phyloP scores from a whole-genome alignment of 2,329 filamentous ascomycete genomes.

The Colletotrichum camelliae region DNA sequence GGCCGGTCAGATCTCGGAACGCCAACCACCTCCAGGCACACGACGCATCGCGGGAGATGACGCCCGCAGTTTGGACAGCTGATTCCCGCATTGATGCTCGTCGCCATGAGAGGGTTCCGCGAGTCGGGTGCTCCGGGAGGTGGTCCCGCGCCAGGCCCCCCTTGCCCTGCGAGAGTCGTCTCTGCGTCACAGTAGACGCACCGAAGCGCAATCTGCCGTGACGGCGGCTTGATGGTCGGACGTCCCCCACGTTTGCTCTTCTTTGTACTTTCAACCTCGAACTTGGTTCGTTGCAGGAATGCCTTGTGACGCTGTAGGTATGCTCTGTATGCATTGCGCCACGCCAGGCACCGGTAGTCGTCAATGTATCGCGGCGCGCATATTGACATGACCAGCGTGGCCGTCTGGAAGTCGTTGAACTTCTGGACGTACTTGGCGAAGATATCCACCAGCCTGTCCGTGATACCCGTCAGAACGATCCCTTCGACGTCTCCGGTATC shows the following conservation, averaged over 20 bases:
- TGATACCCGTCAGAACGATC: slow-evolving; percentile 79
- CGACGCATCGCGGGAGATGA: slow-evolving; percentile 70
- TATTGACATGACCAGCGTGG: slow-evolving; percentile 75
- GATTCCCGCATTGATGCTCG: slow-evolving; percentile 64
- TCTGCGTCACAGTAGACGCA: slow-evolving; percentile 78
- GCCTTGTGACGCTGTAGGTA: slow-evolving; percentile 75
- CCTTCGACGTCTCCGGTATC: slow-evolving; percentile 76
- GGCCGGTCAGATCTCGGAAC: slow-evolving; percentile 65
- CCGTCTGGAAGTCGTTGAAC: slow-evolving; percentile 80
- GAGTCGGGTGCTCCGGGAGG: slow-evolving; percentile 29
- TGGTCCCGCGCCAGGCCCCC: slow-evolving; percentile 13
- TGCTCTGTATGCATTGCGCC: slow-evolving; percentile 74
- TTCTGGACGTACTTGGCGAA: slow-evolving; percentile 78
- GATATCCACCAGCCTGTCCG: slow-evolving; percentile 74
- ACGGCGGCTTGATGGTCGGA: slow-evolving; percentile 68
- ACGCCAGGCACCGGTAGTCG: slow-evolving; percentile 76
- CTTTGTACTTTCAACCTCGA: slow-evolving; percentile 78
- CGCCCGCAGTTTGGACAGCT: slow-evolving; percentile 71
- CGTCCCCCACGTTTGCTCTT: slow-evolving; percentile 69
- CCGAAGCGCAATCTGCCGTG: slow-evolving; percentile 74
- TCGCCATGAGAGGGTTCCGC: slow-evolving; percentile 63
- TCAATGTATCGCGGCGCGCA: slow-evolving; percentile 78
- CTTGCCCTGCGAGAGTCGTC: slow-evolving; percentile 38
- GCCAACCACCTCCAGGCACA: slow-evolving; percentile 71
- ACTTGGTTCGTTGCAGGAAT: slow-evolving; percentile 78